Evolutionary conservation across 1,139 yeast genomes (phyloP), one percentile per base, ranked within the genome.

Genomic region (Yamadazyma atmosphaerica): DNA sequence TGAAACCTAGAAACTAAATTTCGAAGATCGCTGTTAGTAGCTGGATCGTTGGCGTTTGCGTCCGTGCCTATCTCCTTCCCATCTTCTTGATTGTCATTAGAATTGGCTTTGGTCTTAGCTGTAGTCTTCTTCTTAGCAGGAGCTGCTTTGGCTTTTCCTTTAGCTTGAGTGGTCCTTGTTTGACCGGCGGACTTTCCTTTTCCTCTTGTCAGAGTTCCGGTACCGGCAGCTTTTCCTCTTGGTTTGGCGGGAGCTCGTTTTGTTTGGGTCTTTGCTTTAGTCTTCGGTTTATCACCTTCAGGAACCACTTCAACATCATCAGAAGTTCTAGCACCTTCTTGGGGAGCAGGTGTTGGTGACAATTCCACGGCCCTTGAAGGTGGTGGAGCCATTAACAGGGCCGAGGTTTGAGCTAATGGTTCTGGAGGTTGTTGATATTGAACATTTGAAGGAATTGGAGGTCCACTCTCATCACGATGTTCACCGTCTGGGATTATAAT

Each of bases 1-100:
- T 58, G 60, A 36, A 49, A 60, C 36, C 44, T 43, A 2, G 63
- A 56, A 2, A 60, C 63, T 33, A 57, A 36, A 28, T 40, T 45
- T 33, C 9, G 37, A 19, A 30, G 33, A 9, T 18, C 11, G n/a
- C 16, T 19, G 13, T 30, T 30, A n/a, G 6, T 17, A 19, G 22
- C 22, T 6, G 22, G 22, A 19, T 6, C 23, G 6, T 23, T 11
- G 26, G 26, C n/a, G 10, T 21, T 21, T 10, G 7, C 10, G 7
- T 10, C 23, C 10, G 9, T 21, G 7, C 23, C 17, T 11, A 12
- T 29, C 15, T 3, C 27, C 32, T 32, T 24, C 32, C 29, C 29
- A 24, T 13, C 29, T 5, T 13, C 29, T 5, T 12, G 9, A 10
- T 14, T 9, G 8, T 16, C n/a, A 16, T 15, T 9, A 10, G 31